Evolutionary conservation across 2,329 filamentous ascomycete genomes (phyloP), one percentile per base, ranked within the genome.

Genomic region (Hymenotorrendiella dingleyae): DNA sequence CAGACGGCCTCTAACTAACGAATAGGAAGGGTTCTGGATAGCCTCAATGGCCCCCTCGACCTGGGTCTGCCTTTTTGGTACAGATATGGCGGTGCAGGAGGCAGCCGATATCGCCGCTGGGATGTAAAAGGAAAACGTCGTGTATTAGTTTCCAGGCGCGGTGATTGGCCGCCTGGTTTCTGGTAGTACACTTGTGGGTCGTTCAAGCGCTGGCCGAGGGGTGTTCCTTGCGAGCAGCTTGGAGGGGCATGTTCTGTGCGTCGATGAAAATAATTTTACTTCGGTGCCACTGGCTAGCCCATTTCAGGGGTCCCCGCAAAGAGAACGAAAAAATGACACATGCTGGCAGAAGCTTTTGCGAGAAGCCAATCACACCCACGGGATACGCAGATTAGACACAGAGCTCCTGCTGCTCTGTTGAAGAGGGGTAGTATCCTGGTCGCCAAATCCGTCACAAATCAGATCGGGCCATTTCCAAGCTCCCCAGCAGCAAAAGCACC

Each of bases 261-360:
- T 32, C 21, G 24, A 43, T 34, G 27, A 28, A 34, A 40, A 42
- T 32, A 11, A 42, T 43, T 46, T 49, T 41, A 23, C 43, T 16
- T 12, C 37, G 39, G 39, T 16, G 42, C 46, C 36, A 34, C 21
- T 40, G 33, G 29, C 24, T 45, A 30, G 22, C 8, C n/a, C n/a
- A n/a, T n/a, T n/a, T 37, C 51, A 50, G 44, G 49, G 47, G 34
- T 47, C 52, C 49, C 49, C 49, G 49, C 51, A 47, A 28, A 32
- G 37, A 35, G 36, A 37, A 36, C 43, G 30, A 45, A 35, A 36
- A 42, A 52, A 50, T 52, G 49, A 52, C 49, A 52, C 51, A 54
- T 44, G 36, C 17, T 33, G 19, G 36, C 10, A 38, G 24, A 27
- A 44, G 42, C 42, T 44, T 14, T 20, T 4, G 16, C 27, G 16